Percentiles rank a stretch among this genome's conserved stretches.
Conservation (phyloP, 306 rosid genomes). For the Quercus robur region DNA sequence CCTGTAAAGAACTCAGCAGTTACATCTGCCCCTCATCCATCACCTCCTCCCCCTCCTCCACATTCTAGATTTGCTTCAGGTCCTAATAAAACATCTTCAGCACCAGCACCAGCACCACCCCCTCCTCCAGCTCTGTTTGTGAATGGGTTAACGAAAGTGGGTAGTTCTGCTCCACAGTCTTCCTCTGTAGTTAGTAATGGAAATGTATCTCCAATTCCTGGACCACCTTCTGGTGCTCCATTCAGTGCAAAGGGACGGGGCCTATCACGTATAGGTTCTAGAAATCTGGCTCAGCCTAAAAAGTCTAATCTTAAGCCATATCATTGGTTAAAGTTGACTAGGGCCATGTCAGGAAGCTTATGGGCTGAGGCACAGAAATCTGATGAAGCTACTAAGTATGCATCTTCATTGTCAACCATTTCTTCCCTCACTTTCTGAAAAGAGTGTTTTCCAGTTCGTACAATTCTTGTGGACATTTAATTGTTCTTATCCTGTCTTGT, state of each 20-base stretch:
- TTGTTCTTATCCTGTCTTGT: conserved; percentile 14
- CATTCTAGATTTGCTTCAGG: conserved; percentile 20
- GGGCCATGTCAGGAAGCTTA: conserved; percentile 95
- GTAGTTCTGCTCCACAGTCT: conserved; percentile 26
- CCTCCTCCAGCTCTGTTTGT: conserved; percentile 57
- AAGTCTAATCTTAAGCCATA: conserved; percentile 86
- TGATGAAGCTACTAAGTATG: conserved; percentile 81
- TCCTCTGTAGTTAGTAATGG: conserved; percentile 28
- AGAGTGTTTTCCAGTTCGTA: conserved; percentile 1
- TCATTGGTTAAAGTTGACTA: conserved; percentile 92
- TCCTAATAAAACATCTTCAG: conserved; percentile 34
- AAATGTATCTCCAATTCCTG: conserved; percentile 64
- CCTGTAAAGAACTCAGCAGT: conserved; percentile 5
- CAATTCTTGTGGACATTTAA: conserved; percentile 8
- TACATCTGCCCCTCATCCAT: conserved; percentile 41
- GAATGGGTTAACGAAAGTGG: conserved; percentile 44
- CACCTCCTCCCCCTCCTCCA: conserved; percentile 77
- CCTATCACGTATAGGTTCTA: conserved; percentile 44
- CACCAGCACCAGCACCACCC: conserved; percentile 59
- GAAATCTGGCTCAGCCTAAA: conserved; percentile 49
- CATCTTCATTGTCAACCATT: conserved; percentile 14
- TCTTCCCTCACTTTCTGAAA: conserved; percentile 17
- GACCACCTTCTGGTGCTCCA: conserved; percentile 64
- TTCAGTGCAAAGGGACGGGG: conserved; percentile 70
- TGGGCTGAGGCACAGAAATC: conserved; percentile 92